A percentile compares a stretch with the other conserved stretches of the same genome.
These are phyloP conservation scores for Melocanna baccifera DNA, from an alignment of 176 grass and related monocot genomes.

Conservation along the genomic window DNA sequence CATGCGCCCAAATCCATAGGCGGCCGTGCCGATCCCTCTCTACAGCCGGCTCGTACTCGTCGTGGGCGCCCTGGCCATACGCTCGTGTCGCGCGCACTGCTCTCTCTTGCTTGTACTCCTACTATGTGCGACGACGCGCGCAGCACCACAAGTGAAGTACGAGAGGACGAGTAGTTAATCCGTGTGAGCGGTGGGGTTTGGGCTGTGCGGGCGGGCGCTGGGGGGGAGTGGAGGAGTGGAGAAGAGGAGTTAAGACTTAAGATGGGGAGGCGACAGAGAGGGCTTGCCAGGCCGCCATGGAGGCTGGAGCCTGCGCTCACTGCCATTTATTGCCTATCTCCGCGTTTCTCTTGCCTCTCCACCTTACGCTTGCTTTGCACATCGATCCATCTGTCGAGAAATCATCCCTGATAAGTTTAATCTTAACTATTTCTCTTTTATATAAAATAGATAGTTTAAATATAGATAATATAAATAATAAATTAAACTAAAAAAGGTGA, in stretches of 20 bases:
- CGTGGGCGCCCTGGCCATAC: not conserved
- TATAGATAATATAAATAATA: no score
- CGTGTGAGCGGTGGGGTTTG: not conserved
- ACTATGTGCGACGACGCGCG: not conserved
- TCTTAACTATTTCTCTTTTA: no score
- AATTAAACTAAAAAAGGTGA: no score
- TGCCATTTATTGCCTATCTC: constrained; percentile 71
- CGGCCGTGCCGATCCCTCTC: constrained; percentile 22
- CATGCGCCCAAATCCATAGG: constrained; percentile 78
- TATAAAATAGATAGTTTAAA: no score
- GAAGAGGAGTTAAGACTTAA: no score
- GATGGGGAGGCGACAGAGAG: constrained; percentile 73
- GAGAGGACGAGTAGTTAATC: constrained; percentile 13
- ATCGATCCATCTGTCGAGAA: no score
- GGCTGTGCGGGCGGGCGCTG: not conserved
- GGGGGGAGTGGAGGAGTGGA: not conserved
- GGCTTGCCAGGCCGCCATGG: constrained; percentile 97
- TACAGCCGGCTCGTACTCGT: not conserved
- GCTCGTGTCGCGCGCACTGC: not conserved
- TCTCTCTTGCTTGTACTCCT: not conserved
- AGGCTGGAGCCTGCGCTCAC: constrained; percentile 63
- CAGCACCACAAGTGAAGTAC: not conserved
- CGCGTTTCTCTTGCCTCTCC: not conserved
- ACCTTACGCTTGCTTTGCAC: not conserved
- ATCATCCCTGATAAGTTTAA: no score